Percentiles rank a stretch among this genome's conserved stretches.
Conservation (phyloP, 2,329 filamentous ascomycete species). For the Verticillium albo-atrum region DNA sequence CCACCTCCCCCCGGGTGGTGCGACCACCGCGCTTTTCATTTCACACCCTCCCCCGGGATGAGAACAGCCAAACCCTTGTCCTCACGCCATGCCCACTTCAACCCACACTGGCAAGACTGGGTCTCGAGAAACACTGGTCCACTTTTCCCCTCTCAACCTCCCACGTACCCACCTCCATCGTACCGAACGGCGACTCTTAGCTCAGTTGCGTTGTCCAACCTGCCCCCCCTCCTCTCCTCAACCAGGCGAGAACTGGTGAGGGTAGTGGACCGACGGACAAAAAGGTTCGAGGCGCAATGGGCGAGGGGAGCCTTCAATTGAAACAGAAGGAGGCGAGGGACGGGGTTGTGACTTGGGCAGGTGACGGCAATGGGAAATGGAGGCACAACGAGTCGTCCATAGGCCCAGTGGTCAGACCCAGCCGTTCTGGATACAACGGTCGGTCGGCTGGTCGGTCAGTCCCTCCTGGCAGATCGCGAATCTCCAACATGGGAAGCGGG, state of each 20-base stretch:
- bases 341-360: too few species aligned
- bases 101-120: not conserved
- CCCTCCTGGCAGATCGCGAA: not conserved
- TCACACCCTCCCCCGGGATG: slow-evolving; percentile 1
- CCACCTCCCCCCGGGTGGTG: not conserved
- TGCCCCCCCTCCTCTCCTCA: not conserved
- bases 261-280: not conserved
- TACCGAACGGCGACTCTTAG: slow-evolving; percentile 12
- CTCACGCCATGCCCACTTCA: not conserved
- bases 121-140: slow-evolving; percentile 1
- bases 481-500: not conserved
- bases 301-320: not conserved
- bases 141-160: slow-evolving; percentile 4
- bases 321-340: not conserved
- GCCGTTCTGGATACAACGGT: not conserved
- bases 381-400: not conserved
- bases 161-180: slow-evolving; percentile 2
- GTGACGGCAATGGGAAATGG: too few species aligned
- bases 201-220: not conserved
- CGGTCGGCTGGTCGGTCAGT: not conserved
- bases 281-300: not conserved
- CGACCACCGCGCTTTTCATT: not conserved
- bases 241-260: not conserved
- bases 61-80: slow-evolving; percentile 2
- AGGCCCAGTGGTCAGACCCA: not conserved